Conservation (phyloP, 495 filamentous ascomycete species). For the Talaromyces trachyspermus region DNA sequence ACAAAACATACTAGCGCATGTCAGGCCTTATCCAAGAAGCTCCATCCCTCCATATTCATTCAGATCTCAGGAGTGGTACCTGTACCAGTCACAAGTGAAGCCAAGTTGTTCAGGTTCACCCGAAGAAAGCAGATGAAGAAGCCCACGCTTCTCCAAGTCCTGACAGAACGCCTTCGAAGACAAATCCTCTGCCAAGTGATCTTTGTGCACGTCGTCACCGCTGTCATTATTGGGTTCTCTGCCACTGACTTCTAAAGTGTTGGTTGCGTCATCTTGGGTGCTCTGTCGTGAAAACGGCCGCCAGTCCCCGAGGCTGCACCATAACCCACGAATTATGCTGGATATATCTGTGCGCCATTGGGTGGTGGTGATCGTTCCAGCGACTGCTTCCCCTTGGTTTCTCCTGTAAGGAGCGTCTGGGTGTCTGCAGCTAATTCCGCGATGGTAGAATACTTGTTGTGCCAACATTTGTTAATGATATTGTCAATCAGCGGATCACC, state of each 20-base stretch:
- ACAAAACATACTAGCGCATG: too few relatives aligned
- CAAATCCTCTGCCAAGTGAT: slow-evolving; percentile 16
- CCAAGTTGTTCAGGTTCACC: slow-evolving; percentile 23
- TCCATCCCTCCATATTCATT: too few relatives aligned
- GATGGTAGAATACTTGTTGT: slow-evolving; percentile 25
- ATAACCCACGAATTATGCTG: too few relatives aligned
- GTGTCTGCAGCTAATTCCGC: slow-evolving; percentile 23
- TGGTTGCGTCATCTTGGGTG: too few relatives aligned
- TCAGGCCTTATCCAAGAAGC: too few relatives aligned
- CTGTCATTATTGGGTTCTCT: neutral
- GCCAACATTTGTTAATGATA: slow-evolving; percentile 33
- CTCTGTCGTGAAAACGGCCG: too few relatives aligned
- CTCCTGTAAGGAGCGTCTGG: slow-evolving; percentile 9
- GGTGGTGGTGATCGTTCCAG: too few relatives aligned
- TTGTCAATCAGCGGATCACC: slow-evolving; percentile 25
- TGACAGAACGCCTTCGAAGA: slow-evolving; percentile 17
- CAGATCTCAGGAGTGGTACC: too few relatives aligned
- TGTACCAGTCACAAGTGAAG: slow-evolving; percentile 22
- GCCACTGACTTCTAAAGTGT: neutral
- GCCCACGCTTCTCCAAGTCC: slow-evolving; percentile 21
- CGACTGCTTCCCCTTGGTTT: slow-evolving; percentile 1
- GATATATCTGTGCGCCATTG: neutral
- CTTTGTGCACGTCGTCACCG: too few relatives aligned
- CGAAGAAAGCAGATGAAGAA: slow-evolving; percentile 22
- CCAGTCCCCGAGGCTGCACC: too few relatives aligned